phyloP scores from a whole-genome alignment of 2,329 filamentous ascomycete species.

The Ophiostoma quercus region DNA sequence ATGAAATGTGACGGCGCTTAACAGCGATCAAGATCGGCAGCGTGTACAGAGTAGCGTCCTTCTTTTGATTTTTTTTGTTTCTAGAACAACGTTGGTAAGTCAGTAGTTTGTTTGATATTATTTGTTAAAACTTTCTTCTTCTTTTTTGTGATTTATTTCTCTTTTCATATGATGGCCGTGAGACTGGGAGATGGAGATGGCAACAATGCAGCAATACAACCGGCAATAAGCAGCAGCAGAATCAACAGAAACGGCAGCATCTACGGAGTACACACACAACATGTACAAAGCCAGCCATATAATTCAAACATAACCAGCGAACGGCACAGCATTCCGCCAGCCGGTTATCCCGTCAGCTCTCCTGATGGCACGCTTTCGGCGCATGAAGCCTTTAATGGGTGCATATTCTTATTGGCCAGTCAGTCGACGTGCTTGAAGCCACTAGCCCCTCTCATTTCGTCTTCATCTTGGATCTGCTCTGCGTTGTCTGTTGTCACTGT shows the following conservation, averaged over 20 bases:
- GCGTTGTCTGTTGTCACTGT: neutral
- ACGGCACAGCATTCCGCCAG: conserved; percentile 5
- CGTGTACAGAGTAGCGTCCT: neutral
- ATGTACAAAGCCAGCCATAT: neutral
- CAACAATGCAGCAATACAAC: neutral
- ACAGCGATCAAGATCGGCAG: conserved; percentile 1
- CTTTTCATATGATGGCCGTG: neutral
- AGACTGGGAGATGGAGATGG: too few relatives aligned
- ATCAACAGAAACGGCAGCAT: neutral
- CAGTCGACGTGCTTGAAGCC: neutral
- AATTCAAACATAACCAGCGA: neutral
- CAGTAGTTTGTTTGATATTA: too few relatives aligned
- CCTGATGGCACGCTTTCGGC: neutral
- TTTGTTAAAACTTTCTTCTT: too few relatives aligned
- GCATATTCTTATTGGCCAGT: neutral
- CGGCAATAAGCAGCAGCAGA: neutral
- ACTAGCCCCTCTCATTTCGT: neutral
- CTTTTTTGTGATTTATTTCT: too few relatives aligned
- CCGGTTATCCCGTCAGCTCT: neutral
- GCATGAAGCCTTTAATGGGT: neutral
- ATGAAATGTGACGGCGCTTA: conserved; percentile 12
- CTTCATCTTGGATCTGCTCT: neutral
- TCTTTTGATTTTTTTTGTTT: too few relatives aligned
- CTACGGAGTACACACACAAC: too few relatives aligned
- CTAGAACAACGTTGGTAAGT: too few relatives aligned